A percentile compares a stretch with the other conserved stretches of the same genome.
Conservation (phyloP, 352 stramenopile genomes). For the Phytophthora sp. region DNA sequence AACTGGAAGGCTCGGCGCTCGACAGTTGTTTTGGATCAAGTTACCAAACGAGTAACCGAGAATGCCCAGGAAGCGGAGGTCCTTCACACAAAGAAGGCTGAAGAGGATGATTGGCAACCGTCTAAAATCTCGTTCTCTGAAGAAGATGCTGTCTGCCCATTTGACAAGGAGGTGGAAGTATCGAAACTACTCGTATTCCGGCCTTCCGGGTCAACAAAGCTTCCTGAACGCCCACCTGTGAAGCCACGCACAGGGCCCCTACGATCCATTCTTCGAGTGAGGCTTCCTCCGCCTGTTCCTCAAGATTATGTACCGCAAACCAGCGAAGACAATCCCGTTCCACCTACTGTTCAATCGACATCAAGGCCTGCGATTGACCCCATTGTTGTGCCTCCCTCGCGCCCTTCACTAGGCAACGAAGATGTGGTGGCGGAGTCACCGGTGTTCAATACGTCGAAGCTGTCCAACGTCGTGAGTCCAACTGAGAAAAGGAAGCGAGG, state of each 20-base stretch:
- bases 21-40: slow-evolving; percentile 52
- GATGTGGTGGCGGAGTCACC: slow-evolving; percentile 24
- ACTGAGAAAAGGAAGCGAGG: slow-evolving; percentile 38
- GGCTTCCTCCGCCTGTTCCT: background rate
- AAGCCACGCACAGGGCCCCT: slow-evolving; percentile 18
- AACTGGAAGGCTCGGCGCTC: slow-evolving; percentile 57
- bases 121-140: slow-evolving; percentile 41
- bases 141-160: slow-evolving; percentile 21
- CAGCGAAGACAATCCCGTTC: background rate
- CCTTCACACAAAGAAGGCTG: slow-evolving; percentile 17
- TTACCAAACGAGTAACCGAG: slow-evolving; percentile 42
- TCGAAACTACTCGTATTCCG: slow-evolving; percentile 39
- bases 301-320: background rate
- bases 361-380: slow-evolving; percentile 18
- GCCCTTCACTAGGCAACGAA: slow-evolving; percentile 14
- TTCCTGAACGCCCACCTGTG: slow-evolving; percentile 9
- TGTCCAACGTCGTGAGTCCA: slow-evolving; percentile 36
- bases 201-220: slow-evolving; percentile 18
- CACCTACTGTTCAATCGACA: slow-evolving; percentile 27
- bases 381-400: slow-evolving; percentile 18
- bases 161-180: slow-evolving; percentile 46
- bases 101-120: slow-evolving; percentile 30
- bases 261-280: slow-evolving; percentile 36
- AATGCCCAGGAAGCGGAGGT: slow-evolving; percentile 30
- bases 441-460: slow-evolving; percentile 29